Evolutionary conservation across 139 green algal genomes (phyloP), one percentile per base, ranked within the genome.

Genomic region (Chlamydomonas applanata): DNA sequence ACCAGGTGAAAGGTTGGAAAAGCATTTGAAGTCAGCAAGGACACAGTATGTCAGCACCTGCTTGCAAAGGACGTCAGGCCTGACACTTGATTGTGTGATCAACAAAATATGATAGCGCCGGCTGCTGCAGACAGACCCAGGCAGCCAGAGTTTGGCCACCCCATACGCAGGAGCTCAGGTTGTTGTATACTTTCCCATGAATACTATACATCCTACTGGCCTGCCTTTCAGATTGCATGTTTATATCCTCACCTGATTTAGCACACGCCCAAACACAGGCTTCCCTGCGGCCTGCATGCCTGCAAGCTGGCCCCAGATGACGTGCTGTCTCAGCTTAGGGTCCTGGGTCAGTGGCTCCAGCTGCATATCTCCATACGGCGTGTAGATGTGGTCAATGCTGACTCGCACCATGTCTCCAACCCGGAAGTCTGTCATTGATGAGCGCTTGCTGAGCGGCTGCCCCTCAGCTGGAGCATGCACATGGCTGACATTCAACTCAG

Each of bases 361-460:
- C 71, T 76, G 71, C 73, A 79, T 79, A 32, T 79, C 73, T 24
- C 73, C 73, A 32, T 73, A 79, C 1, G 73, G 73, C 25, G 73
- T 66, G 63, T 52, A 79, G 13, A 73, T 46, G 3, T 30, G 34
- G 7, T 73, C 46, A 4, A 79, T n/a, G 11, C 33, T 67, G 9
- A 79, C 62, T 2, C 34, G 25, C 7, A 79, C 46, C 29, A 66
- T 25, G 52, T 79, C 73, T 2, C 73, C 73, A 11, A 69, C 46
- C 3, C 73, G 45, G 20, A 79, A 56, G 45, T 79, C 73, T 32
- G 19, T 33, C 22, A 32, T 34, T 2, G 61, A 72, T 3, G 22
- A 13, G 5, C 72, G 72, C n/a, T 40, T 36, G 4, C 34, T 40
- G 2, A 67, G 73, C 2, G 45, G 17, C 49, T 54, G 16, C 3